Conservation (phyloP, 305 asterid genomes). For the Petunia hybrid region DNA sequence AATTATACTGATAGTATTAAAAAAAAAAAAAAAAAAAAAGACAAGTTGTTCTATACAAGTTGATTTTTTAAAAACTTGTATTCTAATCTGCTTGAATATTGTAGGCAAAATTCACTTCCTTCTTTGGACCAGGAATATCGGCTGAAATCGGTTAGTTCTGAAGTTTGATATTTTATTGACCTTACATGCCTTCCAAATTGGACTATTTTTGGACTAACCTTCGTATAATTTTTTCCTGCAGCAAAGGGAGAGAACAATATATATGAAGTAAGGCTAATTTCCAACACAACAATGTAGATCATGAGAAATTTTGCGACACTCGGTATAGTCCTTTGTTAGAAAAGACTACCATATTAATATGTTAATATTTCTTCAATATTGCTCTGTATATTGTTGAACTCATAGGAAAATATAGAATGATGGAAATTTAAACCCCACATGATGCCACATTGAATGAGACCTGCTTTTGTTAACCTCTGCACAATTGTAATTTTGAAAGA, state of each 20-base stretch:
- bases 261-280: constrained; percentile 80
- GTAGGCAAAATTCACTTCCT: constrained; percentile 87
- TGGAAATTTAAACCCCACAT: background rate
- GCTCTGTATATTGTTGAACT: constrained; percentile 27
- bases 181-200: background rate
- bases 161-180: background rate
- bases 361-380: background rate
- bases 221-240: constrained; percentile 55
- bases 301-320: background rate
- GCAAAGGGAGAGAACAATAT: constrained; percentile 61
- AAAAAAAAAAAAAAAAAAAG: too few relatives aligned
- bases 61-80: background rate
- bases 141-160: constrained; percentile 78
- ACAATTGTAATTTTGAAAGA: background rate
- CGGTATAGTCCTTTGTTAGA: background rate
- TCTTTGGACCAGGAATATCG: constrained; percentile 95
- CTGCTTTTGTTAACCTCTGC: background rate
- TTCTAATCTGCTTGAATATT: background rate
- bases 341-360: background rate
- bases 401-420: constrained; percentile 26
- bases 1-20: too few relatives aligned
- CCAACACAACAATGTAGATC: constrained; percentile 60
- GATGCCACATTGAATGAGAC: background rate
- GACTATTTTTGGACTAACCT: constrained; percentile 25
- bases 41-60: too few relatives aligned